phyloP scores from a whole-genome alignment of 768 basidiomycete species.

The Pleurotus ostreatus region DNA sequence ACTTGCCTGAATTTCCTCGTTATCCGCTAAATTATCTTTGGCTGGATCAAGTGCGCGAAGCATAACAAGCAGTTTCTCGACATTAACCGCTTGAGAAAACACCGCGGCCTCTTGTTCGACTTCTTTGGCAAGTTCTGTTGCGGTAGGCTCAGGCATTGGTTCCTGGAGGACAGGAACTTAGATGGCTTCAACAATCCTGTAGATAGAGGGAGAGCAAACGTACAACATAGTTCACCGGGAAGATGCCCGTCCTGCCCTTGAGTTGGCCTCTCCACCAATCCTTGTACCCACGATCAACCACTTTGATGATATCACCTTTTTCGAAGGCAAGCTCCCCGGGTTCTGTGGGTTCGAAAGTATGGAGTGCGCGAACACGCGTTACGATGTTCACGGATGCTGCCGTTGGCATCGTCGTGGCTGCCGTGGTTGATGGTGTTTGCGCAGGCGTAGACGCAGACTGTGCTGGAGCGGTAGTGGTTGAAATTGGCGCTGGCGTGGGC shows the following conservation, averaged over 20 bases:
- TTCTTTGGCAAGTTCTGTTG: slow-evolving; percentile 72
- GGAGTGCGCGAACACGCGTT: slow-evolving; percentile 84
- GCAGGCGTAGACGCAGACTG: slow-evolving; percentile 8
- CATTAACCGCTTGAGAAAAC: slow-evolving; percentile 81
- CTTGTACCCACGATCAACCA: slow-evolving; percentile 89
- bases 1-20: slow-evolving; percentile 79
- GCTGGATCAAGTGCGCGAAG: slow-evolving; percentile 69
- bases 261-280: slow-evolving; percentile 98
- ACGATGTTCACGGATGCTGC: slow-evolving; percentile 40
- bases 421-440: slow-evolving; percentile 13
- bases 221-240: slow-evolving; percentile 96
- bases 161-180: slow-evolving; percentile 41
- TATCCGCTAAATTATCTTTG: slow-evolving; percentile 83
- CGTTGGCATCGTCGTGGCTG: slow-evolving; percentile 17
- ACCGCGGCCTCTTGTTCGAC: slow-evolving; percentile 85
- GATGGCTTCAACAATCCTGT: background rate
- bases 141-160: slow-evolving; percentile 79
- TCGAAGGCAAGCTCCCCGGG: slow-evolving; percentile 89
- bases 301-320: slow-evolving; percentile 91
- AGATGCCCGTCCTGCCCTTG: slow-evolving; percentile 88
- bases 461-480: slow-evolving; percentile 9
- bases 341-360: slow-evolving; percentile 84
- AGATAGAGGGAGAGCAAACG: slow-evolving; percentile 22
- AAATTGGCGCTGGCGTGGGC: slow-evolving; percentile 15
- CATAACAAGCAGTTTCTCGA: slow-evolving; percentile 76